phyloP scores from a whole-genome alignment of 352 stramenopile species.

The Pythium brassicae region DNA sequence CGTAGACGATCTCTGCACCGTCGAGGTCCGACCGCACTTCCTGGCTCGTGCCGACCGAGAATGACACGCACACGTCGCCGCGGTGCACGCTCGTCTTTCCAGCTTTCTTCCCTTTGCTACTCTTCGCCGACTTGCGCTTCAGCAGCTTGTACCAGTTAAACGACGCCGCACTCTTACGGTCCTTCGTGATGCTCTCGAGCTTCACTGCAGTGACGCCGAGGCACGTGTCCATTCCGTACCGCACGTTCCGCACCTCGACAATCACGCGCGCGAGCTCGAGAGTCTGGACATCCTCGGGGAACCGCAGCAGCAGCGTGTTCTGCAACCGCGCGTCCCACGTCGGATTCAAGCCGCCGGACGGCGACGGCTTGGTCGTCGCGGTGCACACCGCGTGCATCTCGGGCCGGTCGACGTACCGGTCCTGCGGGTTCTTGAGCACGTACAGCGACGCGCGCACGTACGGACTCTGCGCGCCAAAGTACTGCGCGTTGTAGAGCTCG shows the following conservation, averaged over 20 bases:
- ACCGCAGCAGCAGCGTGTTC: conserved; percentile 73
- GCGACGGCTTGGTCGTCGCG: conserved; percentile 72
- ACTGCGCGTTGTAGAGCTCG: conserved; percentile 83
- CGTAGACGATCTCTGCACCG: conserved; percentile 22
- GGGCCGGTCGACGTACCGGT: conserved; percentile 69
- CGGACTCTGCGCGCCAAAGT: conserved; percentile 81
- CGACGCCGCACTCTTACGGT: conserved; percentile 62
- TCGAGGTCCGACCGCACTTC: conserved; percentile 67
- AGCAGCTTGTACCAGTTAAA: conserved; percentile 89
- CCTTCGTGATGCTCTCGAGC: conserved; percentile 74
- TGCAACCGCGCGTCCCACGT: conserved; percentile 71
- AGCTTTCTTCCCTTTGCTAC: conserved; percentile 36
- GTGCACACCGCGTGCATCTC: conserved; percentile 77
- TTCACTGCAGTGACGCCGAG: conserved; percentile 81
- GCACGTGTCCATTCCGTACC: conserved; percentile 81
- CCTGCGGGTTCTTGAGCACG: conserved; percentile 76
- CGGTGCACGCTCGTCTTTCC: conserved; percentile 57
- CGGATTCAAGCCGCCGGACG: conserved; percentile 67
- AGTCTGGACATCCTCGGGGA: conserved; percentile 54
- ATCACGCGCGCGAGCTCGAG: conserved; percentile 75
- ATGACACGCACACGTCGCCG: conserved; percentile 72
- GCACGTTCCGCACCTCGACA: conserved; percentile 84
- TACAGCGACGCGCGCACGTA: conserved; percentile 83
- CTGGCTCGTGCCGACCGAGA: conserved; percentile 83
- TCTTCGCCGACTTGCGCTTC: conserved; percentile 69